These are phyloP conservation scores for Tetrapyrgos nigripes DNA, from an alignment of 1,284 basidiomycete genomes.

Conservation along the genomic window DNA sequence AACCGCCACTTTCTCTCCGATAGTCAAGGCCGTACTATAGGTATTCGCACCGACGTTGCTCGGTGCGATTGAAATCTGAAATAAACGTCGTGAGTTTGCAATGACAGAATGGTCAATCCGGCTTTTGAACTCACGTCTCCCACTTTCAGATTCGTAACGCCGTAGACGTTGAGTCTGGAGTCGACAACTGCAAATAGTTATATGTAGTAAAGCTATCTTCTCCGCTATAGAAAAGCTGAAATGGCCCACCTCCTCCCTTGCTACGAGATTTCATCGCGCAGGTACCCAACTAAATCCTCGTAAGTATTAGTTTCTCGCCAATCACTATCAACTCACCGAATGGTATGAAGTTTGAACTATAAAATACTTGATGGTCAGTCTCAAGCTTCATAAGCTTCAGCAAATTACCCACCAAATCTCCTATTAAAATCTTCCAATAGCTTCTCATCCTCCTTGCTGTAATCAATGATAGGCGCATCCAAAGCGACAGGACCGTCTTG, in stretches of 20 bases:
- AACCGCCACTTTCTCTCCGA: conserved; percentile 32
- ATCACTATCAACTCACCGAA: conserved; percentile 40
- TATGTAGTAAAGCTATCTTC: background rate
- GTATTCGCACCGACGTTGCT: conserved; percentile 34
- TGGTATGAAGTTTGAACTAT: conserved; percentile 42
- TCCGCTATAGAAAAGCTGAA: background rate
- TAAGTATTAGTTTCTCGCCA: background rate
- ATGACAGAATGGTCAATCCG: no score
- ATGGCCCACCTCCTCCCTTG: conserved; percentile 41
- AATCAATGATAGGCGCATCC: conserved; percentile 42
- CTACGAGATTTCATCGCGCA: conserved; percentile 55
- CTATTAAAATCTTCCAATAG: conserved; percentile 36
- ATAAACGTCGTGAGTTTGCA: no score
- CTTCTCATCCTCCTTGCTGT: conserved; percentile 49
- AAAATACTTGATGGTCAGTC: background rate
- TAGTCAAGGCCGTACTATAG: conserved; percentile 24
- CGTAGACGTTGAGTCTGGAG: conserved; percentile 51
- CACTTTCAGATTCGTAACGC: conserved; percentile 51
- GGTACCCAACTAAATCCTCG: conserved; percentile 45
- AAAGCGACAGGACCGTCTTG: conserved; percentile 31
- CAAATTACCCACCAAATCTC: conserved; percentile 26
- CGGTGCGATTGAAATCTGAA: no score
- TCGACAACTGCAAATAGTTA: conserved; percentile 41
- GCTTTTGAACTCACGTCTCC: conserved; percentile 42
- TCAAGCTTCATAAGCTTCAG: background rate